phyloP scores from a whole-genome alignment of 2,329 filamentous ascomycete species.

The Pseudocercospora fijiensis region DNA sequence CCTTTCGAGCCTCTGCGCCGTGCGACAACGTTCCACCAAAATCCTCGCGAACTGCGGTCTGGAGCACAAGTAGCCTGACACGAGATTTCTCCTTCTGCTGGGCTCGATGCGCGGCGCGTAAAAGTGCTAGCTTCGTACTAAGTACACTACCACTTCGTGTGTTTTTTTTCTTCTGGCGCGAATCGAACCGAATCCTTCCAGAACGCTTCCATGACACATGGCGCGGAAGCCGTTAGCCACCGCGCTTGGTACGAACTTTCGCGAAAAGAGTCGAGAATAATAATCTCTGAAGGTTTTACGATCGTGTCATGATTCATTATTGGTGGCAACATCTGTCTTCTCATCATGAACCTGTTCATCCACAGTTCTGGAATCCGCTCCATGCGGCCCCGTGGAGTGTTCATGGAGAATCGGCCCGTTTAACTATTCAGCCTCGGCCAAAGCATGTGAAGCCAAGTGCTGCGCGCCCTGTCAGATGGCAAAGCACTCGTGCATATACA shows the following conservation, averaged over 20 bases:
- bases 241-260: not conserved
- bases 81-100: not conserved
- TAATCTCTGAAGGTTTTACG: not conserved
- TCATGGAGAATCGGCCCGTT: conserved; percentile 1
- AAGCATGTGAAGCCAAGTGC: not conserved
- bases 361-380: not conserved
- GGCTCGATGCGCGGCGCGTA: not conserved
- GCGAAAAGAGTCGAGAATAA: not conserved
- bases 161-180: not conserved
- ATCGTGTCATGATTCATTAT: too few relatives aligned
- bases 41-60: conserved; percentile 11
- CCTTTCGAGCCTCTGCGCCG: conserved; percentile 14
- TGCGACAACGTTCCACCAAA: conserved; percentile 10
- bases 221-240: not conserved
- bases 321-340: not conserved
- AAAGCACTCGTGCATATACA: not conserved
- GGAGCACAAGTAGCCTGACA: conserved; percentile 11
- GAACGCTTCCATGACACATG: conserved; percentile 20
- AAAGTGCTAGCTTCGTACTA: not conserved
- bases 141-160: not conserved
- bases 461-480: not conserved
- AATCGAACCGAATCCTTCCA: conserved; percentile 6
- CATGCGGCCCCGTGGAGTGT: not conserved
- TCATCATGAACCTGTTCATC: not conserved
- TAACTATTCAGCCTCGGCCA: not conserved